Base-by-base conservation (phyloP, 192 early-diverging fungal genomes). In the Gigaspora rosea region DNA sequence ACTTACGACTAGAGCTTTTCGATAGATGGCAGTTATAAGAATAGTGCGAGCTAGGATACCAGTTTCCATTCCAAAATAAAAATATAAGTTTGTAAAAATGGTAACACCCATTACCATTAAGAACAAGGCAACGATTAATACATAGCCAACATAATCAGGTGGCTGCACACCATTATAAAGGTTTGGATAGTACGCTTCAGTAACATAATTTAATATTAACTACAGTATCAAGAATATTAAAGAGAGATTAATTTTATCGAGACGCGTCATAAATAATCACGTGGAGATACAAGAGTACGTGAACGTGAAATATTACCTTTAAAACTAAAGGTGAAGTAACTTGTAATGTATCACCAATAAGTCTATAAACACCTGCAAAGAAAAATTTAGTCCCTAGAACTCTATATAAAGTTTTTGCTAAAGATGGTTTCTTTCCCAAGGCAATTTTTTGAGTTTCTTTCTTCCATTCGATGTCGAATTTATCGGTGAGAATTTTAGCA, bases 11-110 rank as follows among this genome's bases (percentile, higher is more conserved):
- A 88, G 78, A 51, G 80, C 78, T 62, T 88, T 88, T 57, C 82
- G 83, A 76, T 88, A 88, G 49, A 88, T 85, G 48, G 78, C 75
- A 33, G 86, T 79, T 59, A 88, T 85, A 51, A 88, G 58, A 3
- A 57, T 48, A 13, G 87, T 82, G 16, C 87, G 77, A 59, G 80
- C 22, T n/a, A 79, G 66, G 67, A 88, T 74, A 70, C 87, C 87
- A 27, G 78, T 79, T 18, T 78, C 68, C 20, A 80, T 81, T 49
- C 85, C 80, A 13, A 72, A 67, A n/a, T 88, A 82, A 73, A 86
- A 87, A 73, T 80, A 86, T 48, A 79, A 81, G 58, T 87, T 83
- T 11, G 73, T 33, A 15, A 79, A 59, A 3, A 87, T 0, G 6
- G 86, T 82, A 6, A 86, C 76, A 12, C 78, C 16, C 36, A 86